Evolutionary conservation across 495 filamentous ascomycete species (phyloP), one percentile per base, ranked within the genome.

Genomic region (Tuber aestivum): DNA sequence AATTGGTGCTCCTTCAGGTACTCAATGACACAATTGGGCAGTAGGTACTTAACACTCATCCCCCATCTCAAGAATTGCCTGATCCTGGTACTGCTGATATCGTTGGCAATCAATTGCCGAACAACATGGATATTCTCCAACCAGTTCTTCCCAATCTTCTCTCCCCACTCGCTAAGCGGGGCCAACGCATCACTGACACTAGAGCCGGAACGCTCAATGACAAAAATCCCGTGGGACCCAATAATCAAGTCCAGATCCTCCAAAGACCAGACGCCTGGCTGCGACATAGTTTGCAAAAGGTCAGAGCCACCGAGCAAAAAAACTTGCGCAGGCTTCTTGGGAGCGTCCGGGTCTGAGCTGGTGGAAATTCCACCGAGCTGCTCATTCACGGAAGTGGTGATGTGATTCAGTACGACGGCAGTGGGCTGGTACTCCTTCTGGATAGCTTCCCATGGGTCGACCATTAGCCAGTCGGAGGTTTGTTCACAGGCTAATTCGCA

Each of bases 21-120:
- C 72, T 91, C 85, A 45, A 93, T 92, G 69, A 93, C 91, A 2
- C 81, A 81, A 71, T 45, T 77, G 10, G 80, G 79, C 23, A 83
- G 77, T 45, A 83, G 61, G 50, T 83, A 86, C 75, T 87, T 87
- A 38, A 92, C 90, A 79, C 92, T 94, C 87, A 96, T 91, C 77
- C 94, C 92, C 78, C 91, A 89, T 76, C 91, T 88, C 70, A 95
- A 83, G 84, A 97, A 95, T 12, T 95, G 86, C 41, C 94, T 89
- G 72, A 97, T 94, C 84, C 95, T 95, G 42, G 94, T 97, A 69
- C 91, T 93, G 81, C 90, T 93, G 76, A 97, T 92, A 79, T 96
- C 92, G 81, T 97, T 97, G 69, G 93, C 90, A 70, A 97, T 94
- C 70, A 95, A 88, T 81, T 97, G 94, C 79, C 92, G 90, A 77